Conservation (phyloP, 306 rosid species). For the Lablab purpureus region DNA sequence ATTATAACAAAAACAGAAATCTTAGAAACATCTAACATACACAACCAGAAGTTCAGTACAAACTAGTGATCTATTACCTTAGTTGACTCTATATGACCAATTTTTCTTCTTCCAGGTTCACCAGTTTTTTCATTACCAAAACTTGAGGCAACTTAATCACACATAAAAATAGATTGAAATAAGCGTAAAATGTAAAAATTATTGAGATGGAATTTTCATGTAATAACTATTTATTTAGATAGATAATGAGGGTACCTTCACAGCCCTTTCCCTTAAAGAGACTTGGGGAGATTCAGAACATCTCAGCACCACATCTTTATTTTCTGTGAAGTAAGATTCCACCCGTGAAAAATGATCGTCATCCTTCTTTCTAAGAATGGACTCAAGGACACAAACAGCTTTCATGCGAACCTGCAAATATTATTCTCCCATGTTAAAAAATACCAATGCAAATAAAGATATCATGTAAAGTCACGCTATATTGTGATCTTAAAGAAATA, state of each 20-base stretch:
- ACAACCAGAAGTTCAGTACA: conserved; percentile 10
- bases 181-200: conserved; percentile 12
- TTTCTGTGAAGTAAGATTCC: conserved; percentile 78
- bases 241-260: conserved; percentile 65
- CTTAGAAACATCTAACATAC: too few species aligned
- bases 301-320: conserved; percentile 70
- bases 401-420: conserved; percentile 93
- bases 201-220: conserved; percentile 4
- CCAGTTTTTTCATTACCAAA: conserved; percentile 12
- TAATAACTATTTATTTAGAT: not conserved
- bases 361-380: conserved; percentile 83
- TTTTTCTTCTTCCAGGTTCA: conserved; percentile 28
- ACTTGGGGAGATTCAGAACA: conserved; percentile 98
- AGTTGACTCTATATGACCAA: conserved; percentile 27
- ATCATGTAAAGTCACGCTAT: conserved; percentile 15
- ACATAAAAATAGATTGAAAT: not conserved
- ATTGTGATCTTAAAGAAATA: conserved; percentile 25
- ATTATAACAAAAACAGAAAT: too few species aligned
- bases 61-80: conserved; percentile 6
- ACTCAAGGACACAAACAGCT: conserved; percentile 93
- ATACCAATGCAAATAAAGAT: not conserved
- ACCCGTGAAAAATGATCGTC: conserved; percentile 69
- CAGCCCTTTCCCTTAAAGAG: conserved; percentile 90
- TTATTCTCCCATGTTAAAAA: conserved; percentile 24
- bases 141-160: conserved; percentile 4